Evolutionary conservation across 805 yeast genomes (phyloP).

Genomic region (Brettanomyces nanus): DNA sequence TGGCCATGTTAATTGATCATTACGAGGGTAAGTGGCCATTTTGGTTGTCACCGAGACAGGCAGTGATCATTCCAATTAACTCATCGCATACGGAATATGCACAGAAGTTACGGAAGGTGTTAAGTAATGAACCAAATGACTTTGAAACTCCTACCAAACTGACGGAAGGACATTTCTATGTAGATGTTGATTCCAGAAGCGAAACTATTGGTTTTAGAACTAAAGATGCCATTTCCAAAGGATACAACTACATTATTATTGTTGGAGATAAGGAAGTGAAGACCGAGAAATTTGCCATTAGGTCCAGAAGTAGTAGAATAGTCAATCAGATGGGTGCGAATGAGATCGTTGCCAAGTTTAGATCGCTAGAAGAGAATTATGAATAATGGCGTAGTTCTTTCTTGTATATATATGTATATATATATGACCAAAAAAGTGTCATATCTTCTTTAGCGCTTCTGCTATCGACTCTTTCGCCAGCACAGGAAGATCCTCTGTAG

Average conservation of each 20-base stretch:
- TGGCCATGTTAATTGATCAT: slow-evolving; percentile 86
- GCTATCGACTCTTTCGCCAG: slow-evolving; percentile 11
- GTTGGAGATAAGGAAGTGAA: slow-evolving; percentile 81
- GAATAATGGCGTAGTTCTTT: slow-evolving; percentile 19
- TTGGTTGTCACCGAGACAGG: slow-evolving; percentile 93
- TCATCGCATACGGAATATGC: slow-evolving; percentile 53
- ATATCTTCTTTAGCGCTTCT: slow-evolving; percentile 12
- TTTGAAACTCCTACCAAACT: slow-evolving; percentile 42
- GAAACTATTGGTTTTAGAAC: slow-evolving; percentile 78
- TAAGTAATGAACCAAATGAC: slow-evolving; percentile 35
- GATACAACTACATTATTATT: slow-evolving; percentile 73
- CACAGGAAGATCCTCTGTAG: slow-evolving; percentile 17
- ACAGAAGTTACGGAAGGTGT: slow-evolving; percentile 31
- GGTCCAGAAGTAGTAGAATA: slow-evolving; percentile 46
- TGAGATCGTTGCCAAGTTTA: slow-evolving; percentile 46
- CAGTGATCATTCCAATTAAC: slow-evolving; percentile 72
- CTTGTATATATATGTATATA: slow-evolving; percentile 6
- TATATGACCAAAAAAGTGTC: neutral
- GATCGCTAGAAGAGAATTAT: slow-evolving; percentile 41
- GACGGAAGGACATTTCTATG: slow-evolving; percentile 53
- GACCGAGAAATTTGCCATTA: slow-evolving; percentile 50
- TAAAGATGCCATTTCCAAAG: slow-evolving; percentile 66
- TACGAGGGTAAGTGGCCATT: slow-evolving; percentile 95
- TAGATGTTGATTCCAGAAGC: slow-evolving; percentile 65
- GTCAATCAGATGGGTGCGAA: slow-evolving; percentile 36